Evolutionary conservation across 2,329 filamentous ascomycete species (phyloP).

Genomic region (Fusarium sp.): DNA sequence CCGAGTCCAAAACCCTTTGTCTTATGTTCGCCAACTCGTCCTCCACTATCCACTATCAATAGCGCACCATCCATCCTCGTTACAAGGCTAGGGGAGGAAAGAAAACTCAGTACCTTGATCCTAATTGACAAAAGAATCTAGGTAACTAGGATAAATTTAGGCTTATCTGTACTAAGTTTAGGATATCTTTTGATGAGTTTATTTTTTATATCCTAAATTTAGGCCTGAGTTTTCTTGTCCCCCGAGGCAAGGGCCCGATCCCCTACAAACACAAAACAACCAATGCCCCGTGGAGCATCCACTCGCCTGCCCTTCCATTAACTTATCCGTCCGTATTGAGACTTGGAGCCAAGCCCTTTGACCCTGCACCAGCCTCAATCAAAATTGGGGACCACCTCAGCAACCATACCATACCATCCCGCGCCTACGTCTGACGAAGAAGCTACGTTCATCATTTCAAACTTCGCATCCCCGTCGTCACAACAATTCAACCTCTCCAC

Average conservation of each 20-base stretch:
- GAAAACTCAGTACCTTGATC: too few species aligned
- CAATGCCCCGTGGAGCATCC: slow-evolving; percentile 28
- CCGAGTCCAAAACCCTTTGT: slow-evolving; percentile 5
- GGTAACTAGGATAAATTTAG: too few species aligned
- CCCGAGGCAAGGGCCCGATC: slow-evolving; percentile 14
- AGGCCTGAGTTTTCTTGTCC: too few species aligned
- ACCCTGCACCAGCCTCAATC: slow-evolving; percentile 42
- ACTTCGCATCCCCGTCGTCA: slow-evolving; percentile 28
- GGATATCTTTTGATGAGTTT: too few species aligned
- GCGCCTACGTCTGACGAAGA: slow-evolving; percentile 38
- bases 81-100: too few species aligned
- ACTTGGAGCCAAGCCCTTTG: slow-evolving; percentile 32
- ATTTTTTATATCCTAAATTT: too few species aligned
- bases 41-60: slow-evolving; percentile 1
- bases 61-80: slow-evolving; percentile 13
- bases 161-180: too few species aligned
- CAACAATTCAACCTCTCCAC: slow-evolving; percentile 21
- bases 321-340: slow-evolving; percentile 17
- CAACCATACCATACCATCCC: slow-evolving; percentile 10
- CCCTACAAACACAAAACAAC: slow-evolving; percentile 33
- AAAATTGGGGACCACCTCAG: slow-evolving; percentile 40
- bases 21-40: not conserved
- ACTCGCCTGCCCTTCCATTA: not conserved
- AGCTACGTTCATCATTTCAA: slow-evolving; percentile 48
- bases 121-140: too few species aligned